A percentile compares a stretch with the other conserved stretches of the same genome.
These are phyloP conservation scores for Pythium sukuiense DNA, from an alignment of 352 stramenopile species.

Conservation along the genomic window DNA sequence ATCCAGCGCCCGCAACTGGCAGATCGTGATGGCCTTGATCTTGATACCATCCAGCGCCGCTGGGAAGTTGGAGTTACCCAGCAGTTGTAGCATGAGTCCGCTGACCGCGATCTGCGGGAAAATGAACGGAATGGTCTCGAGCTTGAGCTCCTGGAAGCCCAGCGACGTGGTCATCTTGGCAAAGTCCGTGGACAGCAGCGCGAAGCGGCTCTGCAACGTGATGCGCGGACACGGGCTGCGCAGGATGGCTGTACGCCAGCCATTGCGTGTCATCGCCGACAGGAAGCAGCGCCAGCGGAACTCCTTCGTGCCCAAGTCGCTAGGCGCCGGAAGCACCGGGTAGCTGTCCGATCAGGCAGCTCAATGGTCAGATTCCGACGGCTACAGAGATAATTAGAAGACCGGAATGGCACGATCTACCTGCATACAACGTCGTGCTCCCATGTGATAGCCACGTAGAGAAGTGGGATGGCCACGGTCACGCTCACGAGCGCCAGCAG, in stretches of 20 bases:
- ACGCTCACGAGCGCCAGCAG: slow-evolving; percentile 48
- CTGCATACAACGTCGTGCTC: slow-evolving; percentile 70
- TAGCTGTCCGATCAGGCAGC: slow-evolving; percentile 34
- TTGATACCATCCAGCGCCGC: slow-evolving; percentile 46
- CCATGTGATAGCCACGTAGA: slow-evolving; percentile 75
- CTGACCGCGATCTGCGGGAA: slow-evolving; percentile 69
- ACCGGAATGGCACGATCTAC: slow-evolving; percentile 27
- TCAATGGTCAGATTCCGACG: too few species aligned
- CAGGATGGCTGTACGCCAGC: slow-evolving; percentile 54
- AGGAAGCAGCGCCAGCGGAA: slow-evolving; percentile 77
- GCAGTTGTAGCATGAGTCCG: slow-evolving; percentile 70
- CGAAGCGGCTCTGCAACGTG: slow-evolving; percentile 73
- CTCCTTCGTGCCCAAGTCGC: slow-evolving; percentile 75
- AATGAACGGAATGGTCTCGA: slow-evolving; percentile 76
- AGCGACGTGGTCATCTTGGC: slow-evolving; percentile 79
- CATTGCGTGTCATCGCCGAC: slow-evolving; percentile 53
- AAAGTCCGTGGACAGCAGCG: slow-evolving; percentile 71
- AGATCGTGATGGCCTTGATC: slow-evolving; percentile 75
- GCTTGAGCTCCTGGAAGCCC: slow-evolving; percentile 56
- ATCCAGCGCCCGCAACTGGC: slow-evolving; percentile 63
- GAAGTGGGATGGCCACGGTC: slow-evolving; percentile 55
- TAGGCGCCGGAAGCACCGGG: slow-evolving; percentile 56
- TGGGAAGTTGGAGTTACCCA: slow-evolving; percentile 85
- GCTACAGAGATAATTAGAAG: not conserved
- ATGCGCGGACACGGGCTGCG: slow-evolving; percentile 68